A percentile compares a stretch with the other conserved stretches of the same genome.
These are phyloP conservation scores for Pseudocercospora pini-densiflorae DNA, from an alignment of 2,329 filamentous ascomycete genomes.

Conservation along the genomic window DNA sequence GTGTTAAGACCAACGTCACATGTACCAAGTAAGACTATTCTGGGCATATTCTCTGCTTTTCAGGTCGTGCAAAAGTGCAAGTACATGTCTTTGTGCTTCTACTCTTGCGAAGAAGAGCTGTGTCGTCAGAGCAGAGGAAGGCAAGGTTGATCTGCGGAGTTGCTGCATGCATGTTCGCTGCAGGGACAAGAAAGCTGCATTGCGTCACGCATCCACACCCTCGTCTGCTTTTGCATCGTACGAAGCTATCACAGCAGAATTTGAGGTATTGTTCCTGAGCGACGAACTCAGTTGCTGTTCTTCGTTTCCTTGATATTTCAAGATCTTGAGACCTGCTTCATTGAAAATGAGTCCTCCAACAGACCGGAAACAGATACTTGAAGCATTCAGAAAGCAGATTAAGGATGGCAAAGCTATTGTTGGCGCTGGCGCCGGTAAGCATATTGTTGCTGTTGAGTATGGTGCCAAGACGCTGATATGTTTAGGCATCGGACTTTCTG, in stretches of 20 bases:
- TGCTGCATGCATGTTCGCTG: background rate
- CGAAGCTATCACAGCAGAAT: constrained; percentile 5
- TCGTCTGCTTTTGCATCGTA: background rate
- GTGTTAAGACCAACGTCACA: constrained; percentile 51
- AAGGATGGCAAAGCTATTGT: constrained; percentile 63
- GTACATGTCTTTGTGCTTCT: background rate
- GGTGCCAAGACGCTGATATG: background rate
- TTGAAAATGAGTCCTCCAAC: constrained; percentile 61
- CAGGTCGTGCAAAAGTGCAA: background rate
- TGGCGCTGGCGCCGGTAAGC: constrained; percentile 66
- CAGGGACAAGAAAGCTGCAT: constrained; percentile 10
- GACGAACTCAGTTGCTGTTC: background rate
- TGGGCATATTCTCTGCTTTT: constrained; percentile 31
- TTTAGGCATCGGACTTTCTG: constrained; percentile 69
- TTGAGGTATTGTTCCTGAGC: background rate
- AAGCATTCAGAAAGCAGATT: constrained; percentile 59
- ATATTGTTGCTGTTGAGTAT: background rate
- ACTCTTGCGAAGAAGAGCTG: background rate
- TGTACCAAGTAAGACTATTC: constrained; percentile 63
- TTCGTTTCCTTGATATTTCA: background rate
- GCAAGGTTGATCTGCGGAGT: constrained; percentile 3
- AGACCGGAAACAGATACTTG: constrained; percentile 61
- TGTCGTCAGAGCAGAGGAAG: background rate
- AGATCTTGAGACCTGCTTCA: background rate
- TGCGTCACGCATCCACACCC: constrained; percentile 14